phyloP scores from a whole-genome alignment of 2,329 filamentous ascomycete genomes.

The Monilinia fructicola region DNA sequence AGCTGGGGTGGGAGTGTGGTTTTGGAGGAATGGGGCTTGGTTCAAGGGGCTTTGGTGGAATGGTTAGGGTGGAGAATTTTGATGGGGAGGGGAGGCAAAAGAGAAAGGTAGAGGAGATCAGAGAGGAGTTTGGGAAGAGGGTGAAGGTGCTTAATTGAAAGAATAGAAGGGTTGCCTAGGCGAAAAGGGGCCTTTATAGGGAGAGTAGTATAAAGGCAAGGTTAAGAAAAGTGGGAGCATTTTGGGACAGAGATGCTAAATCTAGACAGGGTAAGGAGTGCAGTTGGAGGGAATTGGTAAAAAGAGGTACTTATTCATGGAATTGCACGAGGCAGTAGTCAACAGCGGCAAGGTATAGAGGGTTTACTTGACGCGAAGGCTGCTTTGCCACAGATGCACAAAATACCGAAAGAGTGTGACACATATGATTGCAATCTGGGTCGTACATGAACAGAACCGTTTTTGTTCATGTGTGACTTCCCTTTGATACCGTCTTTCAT shows the following conservation, averaged over 20 bases:
- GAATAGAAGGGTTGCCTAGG: background rate
- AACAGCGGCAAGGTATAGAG: background rate
- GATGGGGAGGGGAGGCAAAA: slow-evolving; percentile 53
- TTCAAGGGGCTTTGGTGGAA: slow-evolving; percentile 48
- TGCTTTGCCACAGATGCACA: background rate
- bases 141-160: background rate
- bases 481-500: background rate
- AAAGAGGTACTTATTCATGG: background rate
- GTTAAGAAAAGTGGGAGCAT: too few species aligned
- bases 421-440: background rate
- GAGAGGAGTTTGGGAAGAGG: slow-evolving; percentile 14
- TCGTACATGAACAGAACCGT: background rate
- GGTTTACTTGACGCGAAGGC: background rate
- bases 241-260: too few species aligned
- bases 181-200: background rate
- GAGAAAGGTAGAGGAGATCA: slow-evolving; percentile 44
- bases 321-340: background rate
- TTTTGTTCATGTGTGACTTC: background rate
- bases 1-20: slow-evolving; percentile 61
- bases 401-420: background rate
- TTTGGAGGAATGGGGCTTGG: slow-evolving; percentile 55
- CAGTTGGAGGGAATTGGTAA: background rate
- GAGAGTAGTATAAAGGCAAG: background rate
- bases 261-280: background rate
- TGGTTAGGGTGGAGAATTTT: slow-evolving; percentile 50